Evolutionary conservation across 140 eudicot species (phyloP), one percentile per base, ranked within the genome.

Genomic region (Cichorium intybus): DNA sequence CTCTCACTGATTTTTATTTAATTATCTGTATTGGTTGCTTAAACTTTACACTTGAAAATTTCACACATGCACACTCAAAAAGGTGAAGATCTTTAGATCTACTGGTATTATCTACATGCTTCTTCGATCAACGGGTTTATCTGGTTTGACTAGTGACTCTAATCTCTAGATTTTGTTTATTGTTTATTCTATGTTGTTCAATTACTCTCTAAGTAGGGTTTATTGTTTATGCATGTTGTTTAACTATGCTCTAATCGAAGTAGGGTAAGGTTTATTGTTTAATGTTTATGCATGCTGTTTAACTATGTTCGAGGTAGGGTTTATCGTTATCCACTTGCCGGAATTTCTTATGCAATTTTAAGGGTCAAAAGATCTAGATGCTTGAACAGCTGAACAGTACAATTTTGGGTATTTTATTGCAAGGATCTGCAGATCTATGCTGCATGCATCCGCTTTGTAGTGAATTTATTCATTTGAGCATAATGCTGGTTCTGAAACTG

Each of bases 31-130:
- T 59, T 20, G 17, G 20, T 26, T 59, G 53, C 31, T 68, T 6
- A 29, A 69, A 29, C 69, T 60, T 62, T 62, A 52, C 7, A 39
- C 17, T 62, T 31, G 21, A 72, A 61, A 2, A 61, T 62, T 72
- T 49, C 57, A 52, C 71, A 61, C 68, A 70, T 70, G 75, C 68
- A 69, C 67, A 47, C 59, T 58, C 70, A 71, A 33, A 52, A 35
- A 61, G 64, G 4, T 71, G 37, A 37, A 20, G 53, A 61, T 34
- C 62, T 34, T 71, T 50, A 50, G 55, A 71, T 51, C 50, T 24
- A 33, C 26, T 5, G 4, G 4, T n/a, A 35, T 22, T 18, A 14
- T 1, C 17, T 35, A 6, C 43, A 15, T 37, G 47, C 2, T 15
- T 71, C 35, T 24, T 12, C 5, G 18, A 11, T 68, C 41, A 12